Conservation (phyloP, 139 green algal genomes). For the Chlorella sp. region DNA sequence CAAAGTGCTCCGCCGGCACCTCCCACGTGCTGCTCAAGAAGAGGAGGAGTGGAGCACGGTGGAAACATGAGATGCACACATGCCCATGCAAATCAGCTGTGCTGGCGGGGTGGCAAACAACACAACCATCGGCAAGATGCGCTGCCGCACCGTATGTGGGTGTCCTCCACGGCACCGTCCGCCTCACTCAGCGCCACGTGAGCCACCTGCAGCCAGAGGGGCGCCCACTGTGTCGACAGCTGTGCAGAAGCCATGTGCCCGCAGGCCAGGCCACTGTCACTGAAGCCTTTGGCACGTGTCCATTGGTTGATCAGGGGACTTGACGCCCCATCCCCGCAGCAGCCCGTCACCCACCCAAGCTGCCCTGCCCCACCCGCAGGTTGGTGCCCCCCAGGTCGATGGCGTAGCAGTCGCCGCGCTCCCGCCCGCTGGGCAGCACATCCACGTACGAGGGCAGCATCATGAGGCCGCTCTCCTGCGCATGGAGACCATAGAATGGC, state of each 20-base stretch:
- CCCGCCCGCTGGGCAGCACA: conserved; percentile 56
- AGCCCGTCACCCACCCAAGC: too few relatives aligned
- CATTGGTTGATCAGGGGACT: too few relatives aligned
- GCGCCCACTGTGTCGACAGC: too few relatives aligned
- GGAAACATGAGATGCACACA: not conserved
- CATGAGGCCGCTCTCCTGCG: conserved; percentile 39
- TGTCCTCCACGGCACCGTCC: conserved; percentile 42
- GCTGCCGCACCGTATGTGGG: conserved; percentile 15
- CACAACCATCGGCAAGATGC: too few relatives aligned
- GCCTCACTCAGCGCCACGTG: conserved; percentile 52
- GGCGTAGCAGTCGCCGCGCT: conserved; percentile 79
- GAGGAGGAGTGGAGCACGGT: too few relatives aligned
- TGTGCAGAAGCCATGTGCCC: too few relatives aligned
- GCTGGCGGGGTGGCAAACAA: not conserved
- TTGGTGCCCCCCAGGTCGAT: conserved; percentile 94
- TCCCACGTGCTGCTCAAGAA: not conserved
- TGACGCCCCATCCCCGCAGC: too few relatives aligned
- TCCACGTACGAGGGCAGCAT: conserved; percentile 68
- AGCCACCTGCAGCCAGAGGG: conserved; percentile 51
- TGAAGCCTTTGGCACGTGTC: too few relatives aligned
- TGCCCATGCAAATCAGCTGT: too few relatives aligned
- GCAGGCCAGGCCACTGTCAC: too few relatives aligned
- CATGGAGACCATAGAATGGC: not conserved
- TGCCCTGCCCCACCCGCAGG: conserved; percentile 69
- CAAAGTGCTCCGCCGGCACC: conserved; percentile 41